Conservation (phyloP, 2,329 filamentous ascomycete genomes). For the Trichoderma arundinaceum region DNA sequence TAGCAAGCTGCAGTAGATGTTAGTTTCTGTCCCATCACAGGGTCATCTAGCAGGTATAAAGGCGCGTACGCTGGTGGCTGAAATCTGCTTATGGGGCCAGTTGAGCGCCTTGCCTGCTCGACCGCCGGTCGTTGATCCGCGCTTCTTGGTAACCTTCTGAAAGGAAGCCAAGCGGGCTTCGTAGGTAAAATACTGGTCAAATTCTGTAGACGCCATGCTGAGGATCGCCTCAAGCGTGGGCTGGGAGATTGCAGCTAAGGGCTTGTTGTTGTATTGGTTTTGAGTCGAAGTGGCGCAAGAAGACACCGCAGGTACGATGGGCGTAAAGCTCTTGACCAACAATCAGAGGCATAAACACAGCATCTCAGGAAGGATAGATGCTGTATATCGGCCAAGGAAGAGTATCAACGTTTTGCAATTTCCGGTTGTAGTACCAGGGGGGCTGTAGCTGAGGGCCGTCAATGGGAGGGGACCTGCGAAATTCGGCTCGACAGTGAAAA, state of each 20-base stretch:
- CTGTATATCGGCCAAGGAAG: neutral
- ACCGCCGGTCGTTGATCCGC: conserved; percentile 67
- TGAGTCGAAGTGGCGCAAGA: neutral
- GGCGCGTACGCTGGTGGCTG: conserved; percentile 42
- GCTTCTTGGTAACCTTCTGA: conserved; percentile 68
- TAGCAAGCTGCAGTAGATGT: conserved; percentile 70
- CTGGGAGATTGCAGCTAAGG: neutral
- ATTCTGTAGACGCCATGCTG: conserved; percentile 26
- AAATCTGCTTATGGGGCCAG: conserved; percentile 73
- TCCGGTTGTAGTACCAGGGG: neutral
- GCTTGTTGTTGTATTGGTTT: neutral
- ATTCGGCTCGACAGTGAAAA: too few relatives aligned
- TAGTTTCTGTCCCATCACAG: conserved; percentile 32
- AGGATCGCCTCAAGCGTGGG: conserved; percentile 16
- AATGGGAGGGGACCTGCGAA: too few relatives aligned
- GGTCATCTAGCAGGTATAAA: neutral
- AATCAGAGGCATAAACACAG: conserved; percentile 12
- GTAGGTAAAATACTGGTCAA: conserved; percentile 63
- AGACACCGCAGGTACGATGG: conserved; percentile 20
- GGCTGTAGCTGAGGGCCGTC: too few relatives aligned
- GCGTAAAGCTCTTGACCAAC: conserved; percentile 18
- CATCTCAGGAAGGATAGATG: conserved; percentile 27
- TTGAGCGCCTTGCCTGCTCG: conserved; percentile 58
- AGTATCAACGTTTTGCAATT: neutral
- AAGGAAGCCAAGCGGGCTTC: conserved; percentile 84